Base-by-base conservation (phyloP, 169 alveolate genomes). In the Cryptosporidium sp. region DNA sequence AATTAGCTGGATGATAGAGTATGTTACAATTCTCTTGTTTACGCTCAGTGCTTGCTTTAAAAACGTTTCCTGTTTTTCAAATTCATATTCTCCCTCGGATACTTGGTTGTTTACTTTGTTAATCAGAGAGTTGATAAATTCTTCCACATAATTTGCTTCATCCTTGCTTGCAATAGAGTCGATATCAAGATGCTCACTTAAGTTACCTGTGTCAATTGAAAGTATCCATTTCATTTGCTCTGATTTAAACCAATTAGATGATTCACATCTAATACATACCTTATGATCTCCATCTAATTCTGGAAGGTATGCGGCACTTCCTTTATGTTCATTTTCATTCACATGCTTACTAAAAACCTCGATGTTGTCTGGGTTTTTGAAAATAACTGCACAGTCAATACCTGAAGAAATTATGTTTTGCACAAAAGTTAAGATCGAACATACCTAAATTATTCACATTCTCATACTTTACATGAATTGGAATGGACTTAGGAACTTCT, bases 161-260 rank as follows among this genome's bases (percentile, higher is more conserved):
- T 80, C 80, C 43, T 29, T 80, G 59, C 68, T 41, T n/a, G 89
- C 89, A 23, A 80, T 65, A 0, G 75, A 58, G 41, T 41, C 70
- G 2, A 62, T 51, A 65, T 80, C 89, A 8, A 80, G 55, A 23
- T 80, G 73, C 41, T 80, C 89, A 39, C 73, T 65, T 29, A 80
- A 6, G 37, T 37, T 65, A 45, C 93, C 94, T 26, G 89, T 84
- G 23, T 87, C 93, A 45, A 92, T 89, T 6, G 93, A 92, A 37
- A 92, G 70, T 12, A 85, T 71, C 94, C 94, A 92, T 71, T 89
- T 92, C 69, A 87, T 85, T 31, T 85, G 92, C 45, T 85, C 86
- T 1, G 94, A 75, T 39, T 52, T 62, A 71, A 92, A 89, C 94
- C 94, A 92, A 85, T 92, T 92, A 23, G 92, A 85, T 48, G 92